A percentile compares a stretch with the other conserved stretches of the same genome.
Conservation (phyloP, 371 early-diverging fungal genomes). For the Saksenaea vasiformis region DNA sequence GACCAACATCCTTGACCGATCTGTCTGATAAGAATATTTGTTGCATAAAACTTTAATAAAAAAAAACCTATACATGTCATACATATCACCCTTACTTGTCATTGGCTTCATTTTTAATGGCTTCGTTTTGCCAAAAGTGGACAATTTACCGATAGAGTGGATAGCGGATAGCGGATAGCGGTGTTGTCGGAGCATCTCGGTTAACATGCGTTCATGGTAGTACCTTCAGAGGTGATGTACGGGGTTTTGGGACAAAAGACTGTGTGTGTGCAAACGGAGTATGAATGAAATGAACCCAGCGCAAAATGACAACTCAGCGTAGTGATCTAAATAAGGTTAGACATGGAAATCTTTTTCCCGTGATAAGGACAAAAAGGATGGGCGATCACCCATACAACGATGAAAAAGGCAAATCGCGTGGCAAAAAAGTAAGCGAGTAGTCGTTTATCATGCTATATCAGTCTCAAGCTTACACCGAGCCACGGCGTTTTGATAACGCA, state of each 20-base stretch:
- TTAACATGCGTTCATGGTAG: too few species aligned
- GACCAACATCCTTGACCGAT: not conserved
- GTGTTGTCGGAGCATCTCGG: too few species aligned
- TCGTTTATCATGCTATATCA: not conserved
- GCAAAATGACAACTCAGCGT: too few species aligned
- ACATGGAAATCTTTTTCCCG: slow-evolving; percentile 4
- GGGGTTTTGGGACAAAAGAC: too few species aligned
- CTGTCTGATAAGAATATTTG: not conserved
- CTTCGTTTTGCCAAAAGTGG: too few species aligned
- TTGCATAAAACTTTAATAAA: not conserved
- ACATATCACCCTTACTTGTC: too few species aligned
- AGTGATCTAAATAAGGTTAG: too few species aligned
- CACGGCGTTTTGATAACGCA: not conserved
- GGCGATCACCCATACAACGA: not conserved
- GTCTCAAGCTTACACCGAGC: not conserved
- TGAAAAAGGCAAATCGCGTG: not conserved
- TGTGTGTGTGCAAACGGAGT: too few species aligned
- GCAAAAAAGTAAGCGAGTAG: not conserved
- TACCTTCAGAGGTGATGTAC: too few species aligned
- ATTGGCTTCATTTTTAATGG: too few species aligned
- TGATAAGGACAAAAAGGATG: not conserved
- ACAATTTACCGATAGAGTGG: too few species aligned
- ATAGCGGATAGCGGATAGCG: too few species aligned
- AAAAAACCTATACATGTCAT: not conserved
- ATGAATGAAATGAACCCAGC: not conserved